Conservation (phyloP, 225 moss, liverwort and hornwort genomes). For the Rhytidiadelphus loreus region DNA sequence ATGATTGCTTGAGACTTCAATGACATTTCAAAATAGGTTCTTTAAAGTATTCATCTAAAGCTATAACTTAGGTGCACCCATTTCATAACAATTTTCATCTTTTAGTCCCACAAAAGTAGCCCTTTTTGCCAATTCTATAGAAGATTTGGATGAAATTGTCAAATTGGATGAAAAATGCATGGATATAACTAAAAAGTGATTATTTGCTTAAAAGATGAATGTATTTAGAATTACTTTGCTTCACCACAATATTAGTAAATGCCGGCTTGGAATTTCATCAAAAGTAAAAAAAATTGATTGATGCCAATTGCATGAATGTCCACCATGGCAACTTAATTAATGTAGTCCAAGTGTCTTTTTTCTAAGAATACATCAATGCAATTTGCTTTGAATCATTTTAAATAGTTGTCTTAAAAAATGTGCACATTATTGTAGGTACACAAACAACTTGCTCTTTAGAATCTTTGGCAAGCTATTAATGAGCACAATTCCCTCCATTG, state of each 20-base stretch:
- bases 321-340: neutral
- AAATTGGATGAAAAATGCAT: neutral
- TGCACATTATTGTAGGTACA: neutral
- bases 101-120: neutral
- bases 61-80: neutral
- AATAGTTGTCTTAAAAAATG: neutral
- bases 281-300: neutral
- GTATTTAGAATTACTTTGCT: neutral
- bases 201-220: neutral
- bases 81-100: neutral
- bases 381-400: neutral
- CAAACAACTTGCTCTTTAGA: neutral
- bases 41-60: neutral
- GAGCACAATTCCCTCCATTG: neutral
- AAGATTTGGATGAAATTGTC: neutral
- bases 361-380: neutral
- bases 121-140: neutral
- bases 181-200: neutral
- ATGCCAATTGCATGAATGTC: neutral
- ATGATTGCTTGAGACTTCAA: neutral
- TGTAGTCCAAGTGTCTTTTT: neutral
- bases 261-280: rapidly evolving
- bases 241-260: neutral
- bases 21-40: neutral
- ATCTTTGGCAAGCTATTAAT: neutral